Evolutionary conservation across 2,329 filamentous ascomycete species (phyloP).

Genomic region (Fusarium acutatum): DNA sequence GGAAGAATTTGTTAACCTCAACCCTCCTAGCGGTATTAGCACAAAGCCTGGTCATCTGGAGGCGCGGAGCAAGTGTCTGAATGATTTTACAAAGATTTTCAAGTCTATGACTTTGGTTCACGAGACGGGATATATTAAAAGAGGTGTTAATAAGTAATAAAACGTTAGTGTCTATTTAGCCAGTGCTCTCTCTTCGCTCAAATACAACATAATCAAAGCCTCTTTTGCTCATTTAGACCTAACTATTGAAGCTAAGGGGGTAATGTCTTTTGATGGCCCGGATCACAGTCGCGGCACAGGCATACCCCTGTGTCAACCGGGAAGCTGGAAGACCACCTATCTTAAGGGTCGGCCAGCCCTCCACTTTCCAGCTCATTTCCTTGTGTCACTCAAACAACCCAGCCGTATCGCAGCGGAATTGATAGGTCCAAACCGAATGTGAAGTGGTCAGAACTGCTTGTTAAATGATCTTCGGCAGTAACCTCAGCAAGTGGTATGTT

Average conservation of each 20-base stretch:
- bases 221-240: not conserved
- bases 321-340: not conserved
- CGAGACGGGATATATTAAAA: not conserved
- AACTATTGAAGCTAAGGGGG: not conserved
- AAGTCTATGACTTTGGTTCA: not conserved
- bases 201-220: not conserved
- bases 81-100: not conserved
- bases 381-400: not conserved
- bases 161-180: not conserved
- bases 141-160: not conserved
- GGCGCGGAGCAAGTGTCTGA: not conserved
- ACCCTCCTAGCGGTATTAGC: not conserved
- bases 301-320: not conserved
- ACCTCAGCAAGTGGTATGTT: too few relatives aligned
- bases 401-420: too few relatives aligned
- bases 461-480: too few relatives aligned
- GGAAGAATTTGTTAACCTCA: not conserved
- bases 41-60: not conserved
- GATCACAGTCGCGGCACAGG: not conserved
- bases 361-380: not conserved
- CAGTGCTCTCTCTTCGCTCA: not conserved
- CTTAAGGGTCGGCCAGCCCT: accelerated
- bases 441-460: too few relatives aligned
- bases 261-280: not conserved
- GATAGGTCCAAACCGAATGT: not conserved